Percentiles rank a stretch among this genome's conserved stretches.
Evolutionary conservation across 306 rosid species (phyloP).

Genomic region (Pachyrhizus erosus): DNA sequence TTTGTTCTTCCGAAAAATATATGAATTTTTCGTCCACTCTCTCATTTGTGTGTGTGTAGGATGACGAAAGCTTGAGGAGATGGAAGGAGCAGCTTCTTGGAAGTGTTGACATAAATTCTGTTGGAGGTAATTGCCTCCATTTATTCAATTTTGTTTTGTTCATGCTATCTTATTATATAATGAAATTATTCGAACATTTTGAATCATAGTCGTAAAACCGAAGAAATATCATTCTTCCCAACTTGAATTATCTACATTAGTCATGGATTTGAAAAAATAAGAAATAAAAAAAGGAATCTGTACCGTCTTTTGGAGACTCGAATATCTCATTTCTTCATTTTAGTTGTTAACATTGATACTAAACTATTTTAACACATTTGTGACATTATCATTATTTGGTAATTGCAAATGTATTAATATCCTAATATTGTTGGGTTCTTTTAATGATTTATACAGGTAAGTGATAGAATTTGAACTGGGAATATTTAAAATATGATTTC

Average conservation of each 20-base stretch:
- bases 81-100: slow-evolving; percentile 99
- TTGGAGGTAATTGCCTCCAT: slow-evolving; percentile 68
- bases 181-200: slow-evolving; percentile 13
- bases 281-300: not conserved
- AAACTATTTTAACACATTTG: not conserved
- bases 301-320: not conserved
- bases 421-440: not conserved
- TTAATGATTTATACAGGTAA: not conserved
- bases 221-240: slow-evolving; percentile 5
- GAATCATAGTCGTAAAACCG: not conserved
- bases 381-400: slow-evolving; percentile 16
- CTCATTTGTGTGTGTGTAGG: slow-evolving; percentile 53
- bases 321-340: not conserved
- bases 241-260: slow-evolving; percentile 16
- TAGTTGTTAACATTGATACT: not conserved
- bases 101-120: slow-evolving; percentile 80
- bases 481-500: not conserved
- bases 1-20: not conserved
- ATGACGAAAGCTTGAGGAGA: slow-evolving; percentile 92
- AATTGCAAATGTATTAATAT: slow-evolving; percentile 13
- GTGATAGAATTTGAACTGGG: slow-evolving; percentile 4
- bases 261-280: not conserved
- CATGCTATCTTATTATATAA: not conserved
- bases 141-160: not conserved
- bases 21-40: not conserved